Conservation (phyloP, 805 yeast species). For the Yamadazyma laniorum region DNA sequence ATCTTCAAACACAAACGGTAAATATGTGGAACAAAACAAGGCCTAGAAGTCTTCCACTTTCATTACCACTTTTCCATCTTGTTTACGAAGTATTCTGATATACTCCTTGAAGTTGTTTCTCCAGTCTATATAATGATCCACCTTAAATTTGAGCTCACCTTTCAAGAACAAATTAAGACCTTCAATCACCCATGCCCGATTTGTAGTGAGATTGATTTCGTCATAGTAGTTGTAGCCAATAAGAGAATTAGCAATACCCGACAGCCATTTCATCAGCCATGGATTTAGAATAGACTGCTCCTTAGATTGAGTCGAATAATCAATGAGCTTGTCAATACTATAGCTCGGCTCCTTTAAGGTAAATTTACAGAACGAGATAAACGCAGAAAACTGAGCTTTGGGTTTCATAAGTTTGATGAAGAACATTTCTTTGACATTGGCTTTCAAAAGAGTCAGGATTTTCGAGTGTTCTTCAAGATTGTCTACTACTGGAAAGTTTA, state of each 20-base stretch:
- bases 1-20: too few relatives aligned
- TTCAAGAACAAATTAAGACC: conserved; percentile 26
- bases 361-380: conserved; percentile 37
- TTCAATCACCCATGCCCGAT: conserved; percentile 33
- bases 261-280: conserved; percentile 37
- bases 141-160: conserved; percentile 28
- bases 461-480: conserved; percentile 14
- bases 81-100: conserved; percentile 23
- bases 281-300: conserved; percentile 25
- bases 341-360: conserved; percentile 31
- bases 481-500: conserved; percentile 27
- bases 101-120: conserved; percentile 30
- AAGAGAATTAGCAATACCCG: conserved; percentile 28
- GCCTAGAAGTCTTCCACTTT: conserved; percentile 37
- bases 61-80: conserved; percentile 35
- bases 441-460: conserved; percentile 25
- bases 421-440: conserved; percentile 29
- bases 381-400: conserved; percentile 28
- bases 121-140: conserved; percentile 39
- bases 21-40: too few relatives aligned
- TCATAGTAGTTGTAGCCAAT: conserved; percentile 35
- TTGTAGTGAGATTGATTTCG: conserved; percentile 25
- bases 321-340: conserved; percentile 27
- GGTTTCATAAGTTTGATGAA: conserved; percentile 37
- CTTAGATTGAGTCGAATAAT: conserved; percentile 16